Conservation (phyloP, 495 filamentous ascomycete species). For the Penicillium goetzii region DNA sequence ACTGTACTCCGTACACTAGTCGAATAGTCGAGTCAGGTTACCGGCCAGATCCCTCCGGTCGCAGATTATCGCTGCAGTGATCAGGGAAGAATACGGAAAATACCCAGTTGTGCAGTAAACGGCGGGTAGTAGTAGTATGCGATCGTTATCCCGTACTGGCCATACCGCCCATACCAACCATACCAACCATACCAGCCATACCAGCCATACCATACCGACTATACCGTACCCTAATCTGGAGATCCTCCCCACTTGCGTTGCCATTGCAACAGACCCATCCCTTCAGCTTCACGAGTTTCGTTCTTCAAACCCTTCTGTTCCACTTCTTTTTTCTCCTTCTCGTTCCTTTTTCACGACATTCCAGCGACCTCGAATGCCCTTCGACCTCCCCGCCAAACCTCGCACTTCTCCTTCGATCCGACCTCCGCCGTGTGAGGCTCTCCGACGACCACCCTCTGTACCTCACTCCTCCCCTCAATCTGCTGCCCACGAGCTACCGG, state of each 20-base stretch:
- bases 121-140: background rate
- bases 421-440: background rate
- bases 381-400: conserved; percentile 22
- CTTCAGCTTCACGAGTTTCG: conserved; percentile 53
- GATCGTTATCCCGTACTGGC: background rate
- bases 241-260: conserved; percentile 56
- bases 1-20: background rate
- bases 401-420: background rate
- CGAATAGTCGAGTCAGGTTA: background rate
- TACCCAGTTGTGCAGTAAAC: background rate
- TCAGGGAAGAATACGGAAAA: background rate
- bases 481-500: conserved; percentile 32
- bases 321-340: conserved; percentile 29
- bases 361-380: conserved; percentile 5
- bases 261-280: conserved; percentile 57
- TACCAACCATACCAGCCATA: background rate
- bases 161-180: background rate
- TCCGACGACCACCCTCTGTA: background rate
- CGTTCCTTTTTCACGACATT: conserved; percentile 26
- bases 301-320: conserved; percentile 43
- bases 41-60: background rate
- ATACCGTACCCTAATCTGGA: conserved; percentile 40
- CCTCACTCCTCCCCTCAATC: conserved; percentile 23
- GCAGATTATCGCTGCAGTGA: background rate
- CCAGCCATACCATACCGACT: conserved; percentile 9